Base-by-base conservation (phyloP, 2,329 filamentous ascomycete species). In the Colletotrichum godetiae region DNA sequence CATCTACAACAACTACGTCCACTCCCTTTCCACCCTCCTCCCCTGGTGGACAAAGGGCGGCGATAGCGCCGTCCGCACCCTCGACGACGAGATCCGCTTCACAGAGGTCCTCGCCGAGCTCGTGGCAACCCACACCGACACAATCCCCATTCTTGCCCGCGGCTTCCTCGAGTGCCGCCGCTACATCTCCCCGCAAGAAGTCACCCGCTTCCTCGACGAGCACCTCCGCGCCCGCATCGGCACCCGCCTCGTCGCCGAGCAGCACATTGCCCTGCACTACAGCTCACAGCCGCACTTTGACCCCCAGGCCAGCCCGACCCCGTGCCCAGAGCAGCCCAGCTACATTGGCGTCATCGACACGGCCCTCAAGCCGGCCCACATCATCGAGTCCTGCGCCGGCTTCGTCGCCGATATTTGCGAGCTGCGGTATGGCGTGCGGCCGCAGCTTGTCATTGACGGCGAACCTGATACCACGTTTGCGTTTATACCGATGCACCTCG, bases 341-440 rank as follows among this genome's bases (percentile, higher is more conserved):
- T 98, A 96, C 81, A 97, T 98, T 75, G 97, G 97, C 65, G 95
- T 98, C 27, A 98, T 99, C 75, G 96, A 99, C 83, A 98, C 97
- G 0, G 92, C 92, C 3, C 87, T 99, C 11, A 92, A 92, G 46
- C 97, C 97, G 0, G 94, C 95, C 0, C 89, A 90, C 58, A 94
- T 96, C 55, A 91, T 98, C 56, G 92, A 95, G 77, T 90, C 91
- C 7, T 98, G 96, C 83, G 95, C 95, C 65, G 92, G 92, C 72
- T 97, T 97, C 74, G 97, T 99, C 0, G 94, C 94, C 52, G 97
- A 98, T 79, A 98, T 98, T 74, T 98, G 96, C 85, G 97, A 98
- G 86, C 89, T 98, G 46, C 96, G 97, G 75, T 99, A 99, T 80
- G 97, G 97, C 64, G 91, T 97, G 1, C 91, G 97, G 0, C 97